Evolutionary conservation across 768 basidiomycete genomes (phyloP), one percentile per base, ranked within the genome.

Genomic region (Mycena pura): DNA sequence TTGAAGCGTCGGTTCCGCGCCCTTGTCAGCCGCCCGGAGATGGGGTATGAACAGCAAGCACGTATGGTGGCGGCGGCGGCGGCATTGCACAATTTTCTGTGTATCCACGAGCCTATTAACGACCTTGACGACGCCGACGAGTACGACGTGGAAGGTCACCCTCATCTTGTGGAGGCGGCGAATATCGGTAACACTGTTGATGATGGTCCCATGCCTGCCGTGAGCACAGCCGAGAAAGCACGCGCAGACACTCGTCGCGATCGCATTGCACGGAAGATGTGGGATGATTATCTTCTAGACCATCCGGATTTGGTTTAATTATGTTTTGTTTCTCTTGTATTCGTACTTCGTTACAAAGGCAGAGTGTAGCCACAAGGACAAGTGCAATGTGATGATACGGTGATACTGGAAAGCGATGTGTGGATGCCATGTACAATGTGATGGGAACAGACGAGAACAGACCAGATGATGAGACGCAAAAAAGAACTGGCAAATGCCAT

Each of bases 71-170:
- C 28, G 24, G 68, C 64, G 3, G 39, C 56, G 38, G 25, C 15
- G 13, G 64, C 53, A 13, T 28, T 72, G 2, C 69, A 68, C 64
- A 70, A 70, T 46, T 70, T 70, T 60, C 57, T 70, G 21, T 60
- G 69, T 3, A 28, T 64, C 15, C 57, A 69, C 52, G 64, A 69
- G 25, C 65, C 49, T 9, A 29, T 51, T 15, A 32, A 31, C 13
- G n/a, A 51, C 28, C 29, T 19, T 5, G 29, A 51, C 6, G 49
- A 51, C 6, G 49, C 29, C 32, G 49, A 51, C 8, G 49, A 51
- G 31, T 51, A 51, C 32, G 49, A 51, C 34, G 32, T 51, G 6
- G 49, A 51, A 21, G 49, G 32, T 31, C 27, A 51, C 32, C 28
- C 28, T 6, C 34, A 10, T 31, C n/a, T n/a, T n/a, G 17, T 51